Percentiles rank a stretch among this genome's conserved stretches.
Evolutionary conservation across 164 flowering plant species (phyloP).

Genomic region (Stephania cephalantha): DNA sequence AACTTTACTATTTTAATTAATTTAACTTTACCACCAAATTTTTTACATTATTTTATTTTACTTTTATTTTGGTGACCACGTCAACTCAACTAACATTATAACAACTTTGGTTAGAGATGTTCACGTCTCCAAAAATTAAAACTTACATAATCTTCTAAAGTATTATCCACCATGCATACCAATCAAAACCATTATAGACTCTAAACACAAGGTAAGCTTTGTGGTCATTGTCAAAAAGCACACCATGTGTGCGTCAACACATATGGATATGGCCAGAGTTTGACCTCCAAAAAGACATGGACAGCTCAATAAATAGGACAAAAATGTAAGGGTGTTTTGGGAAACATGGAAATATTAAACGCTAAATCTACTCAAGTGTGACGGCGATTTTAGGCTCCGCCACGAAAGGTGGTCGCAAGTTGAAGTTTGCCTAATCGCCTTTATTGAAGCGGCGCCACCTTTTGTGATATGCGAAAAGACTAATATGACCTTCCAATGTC

Average conservation of each 20-base stretch:
- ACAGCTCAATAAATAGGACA: not conserved
- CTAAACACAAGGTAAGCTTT: not conserved
- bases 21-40: too few species aligned
- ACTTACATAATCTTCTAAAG: too few species aligned
- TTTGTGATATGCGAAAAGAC: not conserved
- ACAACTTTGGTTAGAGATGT: too few species aligned
- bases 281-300: not conserved
- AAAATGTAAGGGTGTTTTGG: not conserved
- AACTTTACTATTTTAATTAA: too few species aligned
- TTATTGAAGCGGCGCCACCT: slow-evolving; percentile 1
- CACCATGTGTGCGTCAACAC: not conserved
- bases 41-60: too few species aligned
- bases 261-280: not conserved
- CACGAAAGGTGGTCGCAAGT: not conserved
- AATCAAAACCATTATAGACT: not conserved
- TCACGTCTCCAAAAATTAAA: too few species aligned
- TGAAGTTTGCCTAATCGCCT: not conserved
- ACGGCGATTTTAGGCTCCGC: not conserved
- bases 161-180: not conserved
- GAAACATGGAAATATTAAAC: not conserved
- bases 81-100: too few species aligned
- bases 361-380: not conserved
- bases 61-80: too few species aligned
- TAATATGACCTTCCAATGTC: not conserved
- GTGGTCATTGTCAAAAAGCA: not conserved